Evolutionary conservation across 345 rosid genomes (phyloP).

Genomic region (Durio zibethinus): DNA sequence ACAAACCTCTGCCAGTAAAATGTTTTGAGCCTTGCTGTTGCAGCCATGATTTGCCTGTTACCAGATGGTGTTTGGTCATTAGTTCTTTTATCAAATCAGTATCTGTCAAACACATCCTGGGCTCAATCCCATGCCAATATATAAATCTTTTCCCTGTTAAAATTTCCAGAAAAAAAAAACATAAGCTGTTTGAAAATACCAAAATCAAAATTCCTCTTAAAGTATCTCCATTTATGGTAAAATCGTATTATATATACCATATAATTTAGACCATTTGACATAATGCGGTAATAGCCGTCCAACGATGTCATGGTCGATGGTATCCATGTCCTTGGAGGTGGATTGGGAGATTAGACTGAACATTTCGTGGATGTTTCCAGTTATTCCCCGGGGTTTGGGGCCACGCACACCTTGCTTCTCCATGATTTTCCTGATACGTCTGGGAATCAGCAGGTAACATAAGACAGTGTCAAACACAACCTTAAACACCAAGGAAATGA

Average conservation of each 20-base stretch:
- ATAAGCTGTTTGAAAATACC: background rate
- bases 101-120: constrained; percentile 77
- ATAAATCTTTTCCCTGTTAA: constrained; percentile 75
- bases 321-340: constrained; percentile 53
- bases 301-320: constrained; percentile 67
- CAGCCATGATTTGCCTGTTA: constrained; percentile 85
- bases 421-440: constrained; percentile 72
- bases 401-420: constrained; percentile 88
- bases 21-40: constrained; percentile 88
- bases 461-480: constrained; percentile 50
- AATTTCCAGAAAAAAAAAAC: background rate
- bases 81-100: constrained; percentile 74
- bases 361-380: constrained; percentile 78
- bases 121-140: constrained; percentile 87
- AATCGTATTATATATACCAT: constrained; percentile 37
- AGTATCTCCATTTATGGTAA: no score
- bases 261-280: constrained; percentile 70
- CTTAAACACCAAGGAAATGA: constrained; percentile 33
- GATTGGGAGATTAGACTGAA: constrained; percentile 58
- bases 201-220: background rate
- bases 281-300: constrained; percentile 85
- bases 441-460: constrained; percentile 66
- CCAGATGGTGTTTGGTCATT: constrained; percentile 58
- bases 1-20: constrained; percentile 75
- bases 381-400: constrained; percentile 64